These are phyloP conservation scores for Trichoderma sp. DNA, from an alignment of 2,329 filamentous ascomycete species.

Conservation along the genomic window DNA sequence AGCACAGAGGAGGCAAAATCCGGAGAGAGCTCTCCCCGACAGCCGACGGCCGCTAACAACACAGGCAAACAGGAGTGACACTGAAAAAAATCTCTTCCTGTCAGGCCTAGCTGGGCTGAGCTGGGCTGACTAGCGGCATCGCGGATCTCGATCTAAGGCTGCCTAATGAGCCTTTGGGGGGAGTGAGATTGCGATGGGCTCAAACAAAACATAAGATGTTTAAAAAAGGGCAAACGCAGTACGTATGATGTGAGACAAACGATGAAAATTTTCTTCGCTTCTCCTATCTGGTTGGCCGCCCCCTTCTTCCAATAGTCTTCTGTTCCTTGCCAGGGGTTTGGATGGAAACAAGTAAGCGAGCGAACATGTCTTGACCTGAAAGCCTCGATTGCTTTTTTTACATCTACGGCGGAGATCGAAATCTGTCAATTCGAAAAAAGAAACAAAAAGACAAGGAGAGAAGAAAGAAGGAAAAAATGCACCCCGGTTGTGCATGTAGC, in stretches of 20 bases:
- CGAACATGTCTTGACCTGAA: background rate
- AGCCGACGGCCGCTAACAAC: background rate
- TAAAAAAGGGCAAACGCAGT: background rate
- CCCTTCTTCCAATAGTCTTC: background rate
- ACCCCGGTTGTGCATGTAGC: background rate
- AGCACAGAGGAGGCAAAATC: background rate
- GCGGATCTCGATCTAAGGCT: constrained; percentile 10
- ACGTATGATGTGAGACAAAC: background rate
- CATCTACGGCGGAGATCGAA: background rate
- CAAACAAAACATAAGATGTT: background rate
- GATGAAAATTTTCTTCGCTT: background rate
- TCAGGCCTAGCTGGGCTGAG: background rate
- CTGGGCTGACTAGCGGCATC: constrained; percentile 21
- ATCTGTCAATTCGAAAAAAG: background rate
- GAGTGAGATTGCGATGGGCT: background rate
- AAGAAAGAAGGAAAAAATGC: background rate
- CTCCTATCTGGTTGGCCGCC: background rate
- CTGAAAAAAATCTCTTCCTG: background rate
- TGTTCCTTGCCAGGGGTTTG: background rate
- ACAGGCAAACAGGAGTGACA: background rate
- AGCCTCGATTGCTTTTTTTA: background rate
- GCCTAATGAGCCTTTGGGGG: background rate
- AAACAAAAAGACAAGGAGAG: background rate
- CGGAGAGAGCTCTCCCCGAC: constrained; percentile 6
- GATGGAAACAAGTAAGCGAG: background rate